Conservation (phyloP, 208 protist genomes). For the Endotrypanum monterogeii region DNA sequence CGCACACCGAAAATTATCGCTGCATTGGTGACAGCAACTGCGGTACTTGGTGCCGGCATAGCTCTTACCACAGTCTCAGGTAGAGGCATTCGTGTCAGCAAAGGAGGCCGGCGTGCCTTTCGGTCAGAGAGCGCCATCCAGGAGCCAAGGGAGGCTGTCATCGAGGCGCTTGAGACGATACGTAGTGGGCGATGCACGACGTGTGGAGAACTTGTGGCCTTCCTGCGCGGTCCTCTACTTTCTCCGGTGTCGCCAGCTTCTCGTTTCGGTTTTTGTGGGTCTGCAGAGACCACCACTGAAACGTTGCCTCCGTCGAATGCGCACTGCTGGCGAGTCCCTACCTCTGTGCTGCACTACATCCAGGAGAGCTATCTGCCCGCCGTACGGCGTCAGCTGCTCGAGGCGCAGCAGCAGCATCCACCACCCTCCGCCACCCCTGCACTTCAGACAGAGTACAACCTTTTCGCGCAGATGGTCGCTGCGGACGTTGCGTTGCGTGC, state of each 20-base stretch:
- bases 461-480: conserved; percentile 56
- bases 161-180: conserved; percentile 43
- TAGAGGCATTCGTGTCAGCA: conserved; percentile 9
- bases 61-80: conserved; percentile 2
- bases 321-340: conserved; percentile 35
- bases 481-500: conserved; percentile 46
- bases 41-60: conserved; percentile 20
- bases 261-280: conserved; percentile 9
- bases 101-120: conserved; percentile 22
- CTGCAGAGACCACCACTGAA: conserved; percentile 15
- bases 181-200: conserved; percentile 35
- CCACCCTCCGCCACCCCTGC: conserved; percentile 2
- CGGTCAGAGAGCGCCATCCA: conserved; percentile 24
- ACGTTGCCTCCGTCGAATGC: conserved; percentile 38
- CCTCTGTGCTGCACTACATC: conserved; percentile 45
- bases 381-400: conserved; percentile 13
- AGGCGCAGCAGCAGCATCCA: conserved; percentile 8
- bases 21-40: conserved; percentile 24
- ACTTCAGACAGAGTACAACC: conserved; percentile 30
- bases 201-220: conserved; percentile 51
- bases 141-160: conserved; percentile 43
- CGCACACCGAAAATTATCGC: conserved; percentile 23
- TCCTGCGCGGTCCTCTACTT: conserved; percentile 49
- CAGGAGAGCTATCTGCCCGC: conserved; percentile 49
- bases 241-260: conserved; percentile 10